Conservation (phyloP, 352 stramenopile species). For the Phytophthora nicotianae region DNA sequence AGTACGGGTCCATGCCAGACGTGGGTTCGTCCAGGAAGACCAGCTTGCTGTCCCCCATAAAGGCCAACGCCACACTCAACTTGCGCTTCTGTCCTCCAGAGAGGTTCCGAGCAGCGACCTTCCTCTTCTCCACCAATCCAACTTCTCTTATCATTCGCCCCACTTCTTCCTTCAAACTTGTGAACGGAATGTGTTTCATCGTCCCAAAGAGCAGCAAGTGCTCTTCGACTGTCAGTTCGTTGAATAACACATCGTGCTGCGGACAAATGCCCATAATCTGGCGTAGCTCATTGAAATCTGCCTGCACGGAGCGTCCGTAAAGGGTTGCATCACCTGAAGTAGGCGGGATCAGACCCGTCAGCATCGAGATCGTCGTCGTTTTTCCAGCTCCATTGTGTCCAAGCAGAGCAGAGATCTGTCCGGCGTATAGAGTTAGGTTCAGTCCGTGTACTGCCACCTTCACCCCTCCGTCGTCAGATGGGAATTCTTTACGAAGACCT, state of each 20-base stretch:
- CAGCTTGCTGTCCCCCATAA: conserved; percentile 93
- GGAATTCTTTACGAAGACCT: conserved; percentile 64
- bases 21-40: conserved; percentile 94
- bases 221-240: conserved; percentile 94
- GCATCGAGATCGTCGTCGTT: conserved; percentile 92
- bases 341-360: conserved; percentile 89
- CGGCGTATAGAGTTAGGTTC: conserved; percentile 91
- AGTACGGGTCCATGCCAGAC: conserved; percentile 96
- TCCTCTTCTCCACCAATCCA: conserved; percentile 88
- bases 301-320: conserved; percentile 66
- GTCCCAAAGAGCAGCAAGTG: conserved; percentile 94
- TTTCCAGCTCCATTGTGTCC: conserved; percentile 90
- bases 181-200: conserved; percentile 86
- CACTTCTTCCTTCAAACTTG: conserved; percentile 54
- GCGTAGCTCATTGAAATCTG: conserved; percentile 89
- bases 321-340: conserved; percentile 72
- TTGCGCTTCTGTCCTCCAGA: conserved; percentile 96
- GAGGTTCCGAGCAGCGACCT: conserved; percentile 63
- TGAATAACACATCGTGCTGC: conserved; percentile 97
- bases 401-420: conserved; percentile 93
- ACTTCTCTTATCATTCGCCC: conserved; percentile 75
- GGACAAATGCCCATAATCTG: conserved; percentile 95
- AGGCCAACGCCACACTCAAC: conserved; percentile 93
- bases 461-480: conserved; percentile 50
- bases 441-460: conserved; percentile 88